Base-by-base conservation (phyloP, 495 filamentous ascomycete genomes). In the Penicillium dipodomyicola region DNA sequence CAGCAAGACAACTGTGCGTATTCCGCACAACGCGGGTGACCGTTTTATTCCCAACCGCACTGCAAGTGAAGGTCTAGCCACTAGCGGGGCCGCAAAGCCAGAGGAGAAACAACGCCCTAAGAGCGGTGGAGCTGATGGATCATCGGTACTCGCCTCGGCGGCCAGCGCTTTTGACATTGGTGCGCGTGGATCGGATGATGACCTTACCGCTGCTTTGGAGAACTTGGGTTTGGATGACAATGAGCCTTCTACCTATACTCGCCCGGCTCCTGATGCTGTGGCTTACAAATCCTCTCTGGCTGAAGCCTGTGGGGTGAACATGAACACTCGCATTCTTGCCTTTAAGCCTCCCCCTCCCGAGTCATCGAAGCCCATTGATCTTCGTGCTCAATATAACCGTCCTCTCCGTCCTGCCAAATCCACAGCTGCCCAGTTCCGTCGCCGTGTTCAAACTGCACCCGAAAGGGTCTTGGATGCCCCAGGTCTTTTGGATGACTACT, bases 381-480 rank as follows among this genome's bases (percentile, higher is more conserved):
- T 99, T 58, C 89, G 94, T 30, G 87, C 93, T 44, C 95, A 97
- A 66, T 99, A 99, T 81, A 99, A 97, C 78, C 88, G 94, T 52
- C 95, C 94, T 33, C 81, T 97, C 43, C 96, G 91, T 74, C 77
- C 87, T 27, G 84, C 88, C 55, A 85, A 80, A 59, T 80, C 86
- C 12, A 72, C 81, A 40, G 82, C 87, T 20, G 88, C 92, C 11
- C 91, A 97, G 66, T 92, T 91, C 77, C 84, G 91, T 41, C 88
- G 94, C 35, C 87, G 95, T 61, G 87, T 99, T 46, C 85, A 93
- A 30, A 97, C 95, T 11, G 91, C 94, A 11, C 94, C 94, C 1
- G 94, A 99, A 72, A 90, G 94, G 48, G 94, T 99, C 7, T 81
- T 99, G n/a, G 94, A 99, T 71, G 94, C 94, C 1, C 94, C 94